Conservation (phyloP, 352 stramenopile species). For the Phytophthora colocasiae region DNA sequence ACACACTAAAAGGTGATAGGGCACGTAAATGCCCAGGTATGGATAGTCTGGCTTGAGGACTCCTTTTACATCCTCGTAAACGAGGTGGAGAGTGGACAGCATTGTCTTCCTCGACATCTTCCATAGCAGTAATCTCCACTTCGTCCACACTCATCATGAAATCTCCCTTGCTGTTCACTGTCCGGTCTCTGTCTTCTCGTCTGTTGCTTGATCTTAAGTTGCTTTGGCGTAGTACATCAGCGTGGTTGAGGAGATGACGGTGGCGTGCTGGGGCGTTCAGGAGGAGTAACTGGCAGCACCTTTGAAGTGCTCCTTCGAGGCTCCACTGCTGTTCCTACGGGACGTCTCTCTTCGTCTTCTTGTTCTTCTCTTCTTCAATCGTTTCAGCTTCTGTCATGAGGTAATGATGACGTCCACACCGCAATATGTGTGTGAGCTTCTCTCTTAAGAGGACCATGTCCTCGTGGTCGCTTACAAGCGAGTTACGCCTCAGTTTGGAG, state of each 20-base stretch:
- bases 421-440: slow-evolving; percentile 82
- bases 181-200: slow-evolving; percentile 6
- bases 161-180: slow-evolving; percentile 8
- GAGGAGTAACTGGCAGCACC: slow-evolving; percentile 49
- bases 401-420: slow-evolving; percentile 39
- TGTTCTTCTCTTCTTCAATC: slow-evolving; percentile 12
- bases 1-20: slow-evolving; percentile 64
- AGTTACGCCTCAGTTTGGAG: slow-evolving; percentile 57
- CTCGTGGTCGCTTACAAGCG: slow-evolving; percentile 63
- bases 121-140: slow-evolving; percentile 57
- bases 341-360: slow-evolving; percentile 11
- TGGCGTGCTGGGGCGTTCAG: slow-evolving; percentile 68
- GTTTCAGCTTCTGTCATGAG: slow-evolving; percentile 4
- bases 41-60: slow-evolving; percentile 47
- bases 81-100: slow-evolving; percentile 21
- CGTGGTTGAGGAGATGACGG: slow-evolving; percentile 81
- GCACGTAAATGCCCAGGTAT: slow-evolving; percentile 65
- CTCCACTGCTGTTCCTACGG: slow-evolving; percentile 16
- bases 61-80: slow-evolving; percentile 18
- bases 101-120: slow-evolving; percentile 38
- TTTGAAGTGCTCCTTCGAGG: slow-evolving; percentile 44
- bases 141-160: slow-evolving; percentile 66
- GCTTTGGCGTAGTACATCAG: slow-evolving; percentile 75
- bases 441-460: slow-evolving; percentile 75
- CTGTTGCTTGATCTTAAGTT: slow-evolving; percentile 65